Percentiles rank a stretch among this genome's conserved stretches.
Conservation (phyloP, 108 stramenopile genomes). For the Stephanodiscus triporus region DNA sequence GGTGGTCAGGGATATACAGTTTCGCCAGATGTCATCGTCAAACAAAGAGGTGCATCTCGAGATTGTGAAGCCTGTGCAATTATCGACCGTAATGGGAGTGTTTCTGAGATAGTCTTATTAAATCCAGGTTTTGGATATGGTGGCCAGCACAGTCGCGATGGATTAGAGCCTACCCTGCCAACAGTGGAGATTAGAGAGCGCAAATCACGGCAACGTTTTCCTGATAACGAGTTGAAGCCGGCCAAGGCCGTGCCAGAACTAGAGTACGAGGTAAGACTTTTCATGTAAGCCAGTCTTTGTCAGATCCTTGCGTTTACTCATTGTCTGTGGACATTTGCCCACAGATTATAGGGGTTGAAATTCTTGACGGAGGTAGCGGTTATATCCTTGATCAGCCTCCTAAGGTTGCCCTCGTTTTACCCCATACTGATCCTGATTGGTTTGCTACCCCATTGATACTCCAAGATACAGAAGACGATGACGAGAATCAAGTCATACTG, state of each 20-base stretch:
- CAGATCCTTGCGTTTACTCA: background rate
- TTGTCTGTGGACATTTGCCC: background rate
- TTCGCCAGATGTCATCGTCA: conserved; percentile 60
- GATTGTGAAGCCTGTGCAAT: conserved; percentile 76
- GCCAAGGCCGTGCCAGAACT: conserved; percentile 73
- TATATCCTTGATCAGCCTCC: conserved; percentile 71
- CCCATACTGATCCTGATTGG: conserved; percentile 79
- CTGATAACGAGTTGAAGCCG: conserved; percentile 27
- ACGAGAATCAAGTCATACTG: conserved; percentile 41
- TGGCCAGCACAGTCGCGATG: conserved; percentile 25
- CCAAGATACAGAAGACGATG: conserved; percentile 32
- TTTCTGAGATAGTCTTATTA: conserved; percentile 68
- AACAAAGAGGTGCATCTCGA: conserved; percentile 45
- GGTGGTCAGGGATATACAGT: conserved; percentile 72
- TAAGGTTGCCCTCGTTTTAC: conserved; percentile 53
- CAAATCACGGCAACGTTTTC: conserved; percentile 20
- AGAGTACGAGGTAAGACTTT: conserved; percentile 60
- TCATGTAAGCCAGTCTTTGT: conserved; percentile 14
- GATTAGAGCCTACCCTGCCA: conserved; percentile 45
- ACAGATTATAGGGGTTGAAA: conserved; percentile 44
- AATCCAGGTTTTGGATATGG: conserved; percentile 87
- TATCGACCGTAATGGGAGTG: conserved; percentile 65
- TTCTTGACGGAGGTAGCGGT: conserved; percentile 70
- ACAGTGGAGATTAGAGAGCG: conserved; percentile 67
- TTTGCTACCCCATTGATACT: conserved; percentile 49